Conservation (phyloP, 345 rosid species). For the Populus simonii region DNA sequence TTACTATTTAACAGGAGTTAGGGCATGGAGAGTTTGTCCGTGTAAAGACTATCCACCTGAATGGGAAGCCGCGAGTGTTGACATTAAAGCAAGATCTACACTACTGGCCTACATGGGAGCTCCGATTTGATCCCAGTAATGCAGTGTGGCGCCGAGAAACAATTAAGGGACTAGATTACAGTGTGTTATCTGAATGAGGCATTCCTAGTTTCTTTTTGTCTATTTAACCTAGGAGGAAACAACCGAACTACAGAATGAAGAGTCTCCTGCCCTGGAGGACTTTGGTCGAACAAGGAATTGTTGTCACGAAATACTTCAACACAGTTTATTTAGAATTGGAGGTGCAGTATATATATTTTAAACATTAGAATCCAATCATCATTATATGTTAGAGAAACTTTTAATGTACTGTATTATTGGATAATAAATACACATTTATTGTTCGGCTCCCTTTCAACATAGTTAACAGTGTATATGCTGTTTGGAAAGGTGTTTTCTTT, state of each 20-base stretch:
- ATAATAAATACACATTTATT: too few species aligned
- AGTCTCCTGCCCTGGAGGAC: too few species aligned
- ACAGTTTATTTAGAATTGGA: too few species aligned
- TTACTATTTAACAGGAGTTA: conserved; percentile 52
- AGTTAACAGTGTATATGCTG: too few species aligned
- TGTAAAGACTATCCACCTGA: conserved; percentile 71
- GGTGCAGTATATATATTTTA: too few species aligned
- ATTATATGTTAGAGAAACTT: too few species aligned
- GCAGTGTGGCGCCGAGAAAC: conserved; percentile 67
- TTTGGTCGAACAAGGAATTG: too few species aligned
- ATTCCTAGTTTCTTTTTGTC: not conserved
- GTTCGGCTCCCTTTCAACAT: too few species aligned
- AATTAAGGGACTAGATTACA: conserved; percentile 50
- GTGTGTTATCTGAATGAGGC: not conserved
- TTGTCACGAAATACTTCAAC: too few species aligned
- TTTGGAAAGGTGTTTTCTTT: too few species aligned
- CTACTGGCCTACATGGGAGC: conserved; percentile 96
- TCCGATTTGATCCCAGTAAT: conserved; percentile 68
- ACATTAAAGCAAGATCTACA: conserved; percentile 93
- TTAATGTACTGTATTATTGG: too few species aligned
- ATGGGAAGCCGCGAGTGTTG: conserved; percentile 85
- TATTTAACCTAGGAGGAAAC: not conserved
- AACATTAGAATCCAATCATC: too few species aligned
- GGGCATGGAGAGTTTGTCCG: conserved; percentile 86
- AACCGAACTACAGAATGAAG: not conserved